A percentile compares a stretch with the other conserved stretches of the same genome.
These are phyloP conservation scores for Chara braunii DNA, from an alignment of 139 green algal genomes.

Conservation along the genomic window DNA sequence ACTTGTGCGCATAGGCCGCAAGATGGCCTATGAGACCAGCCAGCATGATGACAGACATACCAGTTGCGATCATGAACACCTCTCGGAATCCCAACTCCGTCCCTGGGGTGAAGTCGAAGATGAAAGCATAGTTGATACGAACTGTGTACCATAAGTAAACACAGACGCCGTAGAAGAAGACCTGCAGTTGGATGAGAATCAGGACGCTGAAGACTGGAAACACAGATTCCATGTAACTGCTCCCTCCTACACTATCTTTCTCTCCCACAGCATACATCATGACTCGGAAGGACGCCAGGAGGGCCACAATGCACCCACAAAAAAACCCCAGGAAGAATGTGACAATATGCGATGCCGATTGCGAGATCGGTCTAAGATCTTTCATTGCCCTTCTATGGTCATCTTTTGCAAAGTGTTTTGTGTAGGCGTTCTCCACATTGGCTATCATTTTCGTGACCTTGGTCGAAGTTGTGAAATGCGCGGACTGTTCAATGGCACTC, in stretches of 20 bases:
- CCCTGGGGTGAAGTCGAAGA: conserved; percentile 16
- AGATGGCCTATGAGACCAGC: conserved; percentile 10
- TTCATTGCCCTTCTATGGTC: conserved; percentile 1
- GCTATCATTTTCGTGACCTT: conserved; percentile 3
- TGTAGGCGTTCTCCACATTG: conserved; percentile 1
- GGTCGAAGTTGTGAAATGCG: background rate
- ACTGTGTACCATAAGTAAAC: background rate
- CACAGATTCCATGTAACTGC: background rate
- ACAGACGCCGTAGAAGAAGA: conserved; percentile 1
- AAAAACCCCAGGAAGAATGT: conserved; percentile 15
- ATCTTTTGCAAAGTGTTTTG: conserved; percentile 1
- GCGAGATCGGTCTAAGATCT: background rate
- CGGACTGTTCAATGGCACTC: background rate
- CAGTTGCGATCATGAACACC: background rate
- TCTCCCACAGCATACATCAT: background rate
- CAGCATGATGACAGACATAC: conserved; percentile 1
- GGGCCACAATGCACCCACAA: background rate
- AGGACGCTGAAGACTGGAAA: conserved; percentile 5
- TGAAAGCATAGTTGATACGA: conserved; percentile 26
- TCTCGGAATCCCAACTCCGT: conserved; percentile 6
- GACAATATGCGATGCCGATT: background rate
- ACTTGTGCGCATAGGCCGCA: background rate
- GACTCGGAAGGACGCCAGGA: background rate
- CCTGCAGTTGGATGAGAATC: conserved; percentile 10
- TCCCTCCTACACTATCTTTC: background rate